These are phyloP conservation scores for Trametes polyzona DNA, from an alignment of 1,284 basidiomycete genomes.

Conservation along the genomic window DNA sequence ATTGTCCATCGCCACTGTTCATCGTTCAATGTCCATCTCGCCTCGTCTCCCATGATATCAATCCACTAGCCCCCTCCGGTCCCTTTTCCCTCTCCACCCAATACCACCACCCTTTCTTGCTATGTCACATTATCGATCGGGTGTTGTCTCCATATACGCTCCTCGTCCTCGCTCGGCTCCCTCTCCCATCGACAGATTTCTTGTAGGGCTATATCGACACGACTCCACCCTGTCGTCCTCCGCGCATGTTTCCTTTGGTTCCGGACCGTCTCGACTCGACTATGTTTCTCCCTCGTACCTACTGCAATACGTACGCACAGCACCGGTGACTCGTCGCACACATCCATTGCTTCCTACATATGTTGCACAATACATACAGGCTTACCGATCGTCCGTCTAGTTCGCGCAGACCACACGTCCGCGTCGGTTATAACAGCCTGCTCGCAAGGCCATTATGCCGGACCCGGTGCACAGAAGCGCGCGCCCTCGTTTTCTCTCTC, in stretches of 20 bases:
- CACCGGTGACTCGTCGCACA: background rate
- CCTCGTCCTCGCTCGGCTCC: background rate
- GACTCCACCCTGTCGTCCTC: slow-evolving; percentile 13
- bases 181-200: background rate
- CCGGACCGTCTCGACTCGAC: background rate
- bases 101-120: slow-evolving; percentile 7
- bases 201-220: slow-evolving; percentile 18
- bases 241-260: background rate
- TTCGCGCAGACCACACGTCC: no score
- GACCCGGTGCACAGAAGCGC: no score
- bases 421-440: no score
- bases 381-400: no score
- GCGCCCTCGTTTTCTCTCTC: no score
- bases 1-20: slow-evolving; percentile 11
- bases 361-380: slow-evolving; percentile 19
- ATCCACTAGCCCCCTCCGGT: background rate
- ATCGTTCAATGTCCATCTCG: slow-evolving; percentile 11
- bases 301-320: slow-evolving; percentile 7
- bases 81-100: no score
- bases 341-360: slow-evolving; percentile 17
- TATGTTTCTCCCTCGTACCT: slow-evolving; percentile 5
- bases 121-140: slow-evolving; percentile 18
- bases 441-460: no score
- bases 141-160: slow-evolving; percentile 23
- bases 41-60: background rate